A percentile compares a stretch with the other conserved stretches of the same genome.
phyloP scores from a whole-genome alignment of 352 stramenopile genomes.

The Phytophthora colocasiae region DNA sequence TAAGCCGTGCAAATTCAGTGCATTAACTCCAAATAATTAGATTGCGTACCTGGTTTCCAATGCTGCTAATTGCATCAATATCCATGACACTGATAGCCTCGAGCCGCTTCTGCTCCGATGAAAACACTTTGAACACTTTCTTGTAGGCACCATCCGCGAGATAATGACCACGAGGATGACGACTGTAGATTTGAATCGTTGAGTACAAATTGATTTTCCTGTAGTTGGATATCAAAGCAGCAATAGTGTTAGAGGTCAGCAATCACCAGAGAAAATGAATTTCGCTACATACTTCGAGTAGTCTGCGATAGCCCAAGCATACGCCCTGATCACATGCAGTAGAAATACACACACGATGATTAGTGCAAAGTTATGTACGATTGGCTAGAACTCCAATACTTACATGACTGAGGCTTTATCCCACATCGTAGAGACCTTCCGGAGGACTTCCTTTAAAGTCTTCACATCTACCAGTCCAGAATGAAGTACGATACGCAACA shows the following conservation, averaged over 20 bases:
- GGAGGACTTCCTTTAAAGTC: slow-evolving; percentile 40
- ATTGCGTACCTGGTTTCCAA: slow-evolving; percentile 83
- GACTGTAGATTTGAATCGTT: slow-evolving; percentile 55
- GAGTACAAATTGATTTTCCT: slow-evolving; percentile 52
- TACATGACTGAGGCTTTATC: slow-evolving; percentile 53
- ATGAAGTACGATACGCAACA: slow-evolving; percentile 53
- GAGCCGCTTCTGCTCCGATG: slow-evolving; percentile 54
- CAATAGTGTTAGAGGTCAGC: slow-evolving; percentile 12
- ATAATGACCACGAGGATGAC: slow-evolving; percentile 76
- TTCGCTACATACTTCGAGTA: slow-evolving; percentile 52
- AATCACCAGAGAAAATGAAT: neutral
- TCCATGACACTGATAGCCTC: slow-evolving; percentile 94
- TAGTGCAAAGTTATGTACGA: slow-evolving; percentile 1
- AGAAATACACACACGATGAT: slow-evolving; percentile 2
- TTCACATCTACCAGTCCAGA: slow-evolving; percentile 47
- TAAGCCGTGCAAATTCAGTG: neutral
- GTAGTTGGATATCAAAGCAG: slow-evolving; percentile 10
- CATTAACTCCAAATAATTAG: neutral
- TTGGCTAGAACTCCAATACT: slow-evolving; percentile 15
- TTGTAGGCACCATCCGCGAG: slow-evolving; percentile 90
- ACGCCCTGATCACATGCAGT: slow-evolving; percentile 37
- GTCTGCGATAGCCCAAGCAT: slow-evolving; percentile 61
- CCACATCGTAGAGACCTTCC: slow-evolving; percentile 58
- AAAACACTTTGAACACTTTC: slow-evolving; percentile 89
- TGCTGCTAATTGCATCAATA: slow-evolving; percentile 86